phyloP scores from a whole-genome alignment of 257 asterid genomes.

The Gynochthodes officinalis region DNA sequence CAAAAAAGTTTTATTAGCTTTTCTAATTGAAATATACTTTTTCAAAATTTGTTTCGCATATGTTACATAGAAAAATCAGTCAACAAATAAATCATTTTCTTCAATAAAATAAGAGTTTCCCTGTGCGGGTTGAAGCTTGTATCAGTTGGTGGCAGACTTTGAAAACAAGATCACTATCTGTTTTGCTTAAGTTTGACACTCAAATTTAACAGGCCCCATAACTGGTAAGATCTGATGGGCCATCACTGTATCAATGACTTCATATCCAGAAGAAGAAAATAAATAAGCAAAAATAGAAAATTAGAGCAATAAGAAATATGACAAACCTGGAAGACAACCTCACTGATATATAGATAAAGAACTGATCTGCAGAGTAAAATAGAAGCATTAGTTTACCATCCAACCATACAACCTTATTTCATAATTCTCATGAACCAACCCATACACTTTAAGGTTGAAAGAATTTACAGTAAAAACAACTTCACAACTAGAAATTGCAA shows the following conservation, averaged over 20 bases:
- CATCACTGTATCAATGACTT: not conserved
- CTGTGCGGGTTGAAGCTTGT: not conserved
- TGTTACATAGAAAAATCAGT: not conserved
- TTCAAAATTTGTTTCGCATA: not conserved
- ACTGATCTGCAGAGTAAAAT: conserved; percentile 54
- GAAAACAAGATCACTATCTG: not conserved
- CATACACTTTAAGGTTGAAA: not conserved
- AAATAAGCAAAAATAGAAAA: not conserved
- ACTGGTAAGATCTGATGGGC: not conserved
- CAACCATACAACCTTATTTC: not conserved
- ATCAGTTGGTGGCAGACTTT: not conserved
- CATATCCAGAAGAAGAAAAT: not conserved
- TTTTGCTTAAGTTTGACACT: not conserved
- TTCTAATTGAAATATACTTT: not conserved
- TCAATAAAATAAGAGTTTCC: not conserved
- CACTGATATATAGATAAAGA: conserved; percentile 63
- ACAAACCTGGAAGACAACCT: conserved; percentile 76
- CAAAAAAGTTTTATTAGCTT: not conserved
- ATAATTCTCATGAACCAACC: not conserved
- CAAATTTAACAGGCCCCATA: not conserved
- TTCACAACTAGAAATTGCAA: not conserved
- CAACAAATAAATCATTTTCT: not conserved
- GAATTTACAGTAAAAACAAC: not conserved
- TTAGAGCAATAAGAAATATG: conserved; percentile 11
- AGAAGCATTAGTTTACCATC: not conserved